Percentiles rank a stretch among this genome's conserved stretches.
Evolutionary conservation across 306 rosid species (phyloP).

Genomic region (Oemleria cerasiformis): DNA sequence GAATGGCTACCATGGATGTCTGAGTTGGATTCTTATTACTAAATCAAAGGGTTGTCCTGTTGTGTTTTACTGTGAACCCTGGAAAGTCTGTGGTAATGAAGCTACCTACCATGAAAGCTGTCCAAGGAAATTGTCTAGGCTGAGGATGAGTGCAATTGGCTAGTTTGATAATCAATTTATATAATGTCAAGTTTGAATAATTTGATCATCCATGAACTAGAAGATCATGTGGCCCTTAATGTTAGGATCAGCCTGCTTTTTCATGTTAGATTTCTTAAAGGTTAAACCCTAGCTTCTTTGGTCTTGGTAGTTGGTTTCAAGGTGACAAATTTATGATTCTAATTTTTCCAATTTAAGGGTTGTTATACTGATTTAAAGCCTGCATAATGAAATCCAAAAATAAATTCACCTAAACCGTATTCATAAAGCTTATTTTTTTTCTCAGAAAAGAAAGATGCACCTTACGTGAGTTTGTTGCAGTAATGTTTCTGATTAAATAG

Average conservation of each 20-base stretch:
- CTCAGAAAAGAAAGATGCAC: background rate
- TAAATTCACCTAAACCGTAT: background rate
- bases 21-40: background rate
- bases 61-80: background rate
- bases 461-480: background rate
- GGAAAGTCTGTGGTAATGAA: background rate
- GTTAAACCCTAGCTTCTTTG: background rate
- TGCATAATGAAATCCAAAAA: background rate
- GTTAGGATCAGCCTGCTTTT: background rate
- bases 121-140: background rate
- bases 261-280: background rate
- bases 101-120: background rate
- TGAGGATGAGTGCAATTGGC: background rate
- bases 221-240: background rate
- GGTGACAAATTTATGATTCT: background rate
- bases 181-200: background rate
- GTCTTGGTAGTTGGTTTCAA: background rate
- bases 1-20: background rate
- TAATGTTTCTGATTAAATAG: background rate
- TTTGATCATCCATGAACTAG: background rate
- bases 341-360: slow-evolving; percentile 2
- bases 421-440: background rate
- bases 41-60: background rate
- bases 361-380: background rate
- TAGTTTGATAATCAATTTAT: background rate